Evolutionary conservation across 306 rosid species (phyloP), one percentile per base, ranked within the genome.

Genomic region (Trichosanthes cucumerina): DNA sequence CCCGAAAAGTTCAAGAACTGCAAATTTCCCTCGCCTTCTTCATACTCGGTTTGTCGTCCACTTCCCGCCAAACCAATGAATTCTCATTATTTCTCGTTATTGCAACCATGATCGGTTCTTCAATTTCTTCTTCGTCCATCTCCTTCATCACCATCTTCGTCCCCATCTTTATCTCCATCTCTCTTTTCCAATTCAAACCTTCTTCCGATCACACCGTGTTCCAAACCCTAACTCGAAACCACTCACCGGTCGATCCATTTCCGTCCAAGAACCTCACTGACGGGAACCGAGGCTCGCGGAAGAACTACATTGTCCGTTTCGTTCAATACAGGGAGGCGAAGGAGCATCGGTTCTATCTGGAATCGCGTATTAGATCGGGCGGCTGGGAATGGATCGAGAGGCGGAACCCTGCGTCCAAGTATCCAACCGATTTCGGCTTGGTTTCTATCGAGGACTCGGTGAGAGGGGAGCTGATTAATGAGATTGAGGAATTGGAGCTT

Each of bases 331-430:
- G 80, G 75, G 56, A 70, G 53, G 87, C 91, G 72, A 85, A 87
- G 18, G 86, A 82, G 54, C 96, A 89, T 81, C 89, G 89, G 9
- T 74, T 80, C 3, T 95, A 95, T 78, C 87, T 95, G 33, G 81
- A 86, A 63, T 86, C 86, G 23, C 68, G 79, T 8, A 76, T 92
- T 63, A 84, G 83, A 78, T 88, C 84, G 71, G 73, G 65, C 18
- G 92, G 92, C 15, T 95, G 97, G 99, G 83, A 79, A 18, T 95
- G 99, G 99, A 89, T 95, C 89, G 89, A 87, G 69, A 84, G 99
- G 75, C 85, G 83, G 41, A 95, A 95, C 81, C 92, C 97, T 16
- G 97, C 97, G 8, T 41, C 89, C 14, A 82, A 83, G 71, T 95
- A 76, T 75, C 99, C 96, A 14, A 92, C 99, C 34, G 99, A 95